Evolutionary conservation across 129 eudicot species (phyloP).

Genomic region (Artemisia tridentata): DNA sequence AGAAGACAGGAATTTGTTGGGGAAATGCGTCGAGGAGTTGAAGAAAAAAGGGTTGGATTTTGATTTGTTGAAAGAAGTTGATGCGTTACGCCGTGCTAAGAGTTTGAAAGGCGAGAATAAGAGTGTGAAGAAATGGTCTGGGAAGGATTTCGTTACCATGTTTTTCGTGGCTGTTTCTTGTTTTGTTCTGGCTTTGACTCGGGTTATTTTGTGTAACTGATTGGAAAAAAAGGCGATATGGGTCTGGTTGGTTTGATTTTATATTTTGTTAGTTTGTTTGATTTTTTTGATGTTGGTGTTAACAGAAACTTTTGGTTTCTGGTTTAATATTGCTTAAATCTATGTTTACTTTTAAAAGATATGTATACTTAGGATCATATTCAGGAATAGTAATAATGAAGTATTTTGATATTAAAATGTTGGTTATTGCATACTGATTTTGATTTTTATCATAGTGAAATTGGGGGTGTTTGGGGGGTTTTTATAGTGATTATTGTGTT

Average conservation of each 20-base stretch:
- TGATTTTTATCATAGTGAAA: neutral
- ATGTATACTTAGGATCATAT: slow-evolving; percentile 20
- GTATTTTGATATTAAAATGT: slow-evolving; percentile 4
- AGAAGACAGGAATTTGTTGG: slow-evolving; percentile 74
- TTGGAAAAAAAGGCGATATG: neutral
- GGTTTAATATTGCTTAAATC: neutral
- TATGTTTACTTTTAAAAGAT: slow-evolving; percentile 4
- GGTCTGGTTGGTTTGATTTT: neutral
- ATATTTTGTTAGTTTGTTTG: neutral
- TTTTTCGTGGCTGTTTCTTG: slow-evolving; percentile 70
- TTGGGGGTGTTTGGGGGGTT: too few relatives aligned
- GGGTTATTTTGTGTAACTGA: slow-evolving; percentile 70
- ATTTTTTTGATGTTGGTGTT: neutral
- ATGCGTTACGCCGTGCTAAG: slow-evolving; percentile 81
- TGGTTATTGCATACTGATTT: neutral
- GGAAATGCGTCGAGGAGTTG: slow-evolving; percentile 83
- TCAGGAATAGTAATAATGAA: slow-evolving; percentile 13
- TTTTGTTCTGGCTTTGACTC: slow-evolving; percentile 61
- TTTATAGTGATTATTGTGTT: too few relatives aligned
- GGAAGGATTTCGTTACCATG: slow-evolving; percentile 65
- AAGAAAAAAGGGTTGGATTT: slow-evolving; percentile 84
- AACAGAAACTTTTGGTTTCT: slow-evolving; percentile 38
- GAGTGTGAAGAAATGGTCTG: slow-evolving; percentile 72
- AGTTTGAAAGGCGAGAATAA: slow-evolving; percentile 70
- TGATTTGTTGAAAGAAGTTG: slow-evolving; percentile 90